Base-by-base conservation (phyloP, 805 yeast genomes). In the Zygoascus bituminiphila region DNA sequence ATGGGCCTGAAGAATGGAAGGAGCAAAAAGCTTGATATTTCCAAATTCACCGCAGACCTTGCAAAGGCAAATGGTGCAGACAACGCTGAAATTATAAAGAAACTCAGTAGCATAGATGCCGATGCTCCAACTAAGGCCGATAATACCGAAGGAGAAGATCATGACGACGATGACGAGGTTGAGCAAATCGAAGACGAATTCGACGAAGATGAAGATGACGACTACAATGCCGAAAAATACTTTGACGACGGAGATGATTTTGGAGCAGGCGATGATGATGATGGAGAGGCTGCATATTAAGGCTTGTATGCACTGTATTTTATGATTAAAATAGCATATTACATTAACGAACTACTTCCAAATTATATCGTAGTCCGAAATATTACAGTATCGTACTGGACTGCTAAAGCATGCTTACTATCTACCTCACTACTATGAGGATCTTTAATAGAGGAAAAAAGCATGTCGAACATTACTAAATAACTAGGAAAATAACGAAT, bases 191-290 rank as follows among this genome's bases (percentile, higher is more conserved):
- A 67, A 9, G 82, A 78, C 19, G 82, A 78, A n/a, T 66, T 69
- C 19, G 63, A 62, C 42, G 87, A 82, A 56, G 88, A 82, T 52
- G 85, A 81, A 52, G 84, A 82, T 48, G 88, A 82, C 22, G 88
- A 83, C 55, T 83, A 83, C 58, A 83, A 83, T 57, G 91, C 91
- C 7, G 91, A 83, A 57, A 79, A 78, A 63, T 83, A 83, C 65
- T 83, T 83, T 58, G 88, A 83, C 40, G 86, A 82, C 53, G 83
- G 79, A 45, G 81, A 76, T 37, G 73, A 62, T 46, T 71, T 64
- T 36, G 78, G 71, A 19, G 81, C 73, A 45, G 81, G 69, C 29
- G 86, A 75, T n/a, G 83, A 76, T 41, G 68, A 57, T 23, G 55
- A 58, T 47, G 82, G 75, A 48, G 87, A 82, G 62, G 88, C 87